Base-by-base conservation (phyloP, 2,329 filamentous ascomycete species). In the Trichoderma hamatum region DNA sequence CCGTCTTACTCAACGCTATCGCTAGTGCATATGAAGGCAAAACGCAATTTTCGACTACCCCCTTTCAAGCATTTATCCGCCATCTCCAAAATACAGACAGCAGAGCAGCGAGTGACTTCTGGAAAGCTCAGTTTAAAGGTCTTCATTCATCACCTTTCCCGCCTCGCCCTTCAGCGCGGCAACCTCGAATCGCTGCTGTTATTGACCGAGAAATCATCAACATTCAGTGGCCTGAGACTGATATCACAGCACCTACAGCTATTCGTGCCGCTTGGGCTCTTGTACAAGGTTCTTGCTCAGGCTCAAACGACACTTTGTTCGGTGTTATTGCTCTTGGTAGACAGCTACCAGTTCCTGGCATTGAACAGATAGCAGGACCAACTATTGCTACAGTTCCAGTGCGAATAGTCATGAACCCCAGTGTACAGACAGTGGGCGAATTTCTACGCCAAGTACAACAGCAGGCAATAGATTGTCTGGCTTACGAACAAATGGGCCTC, bases 1-100 rank as follows among this genome's bases (percentile, higher is more conserved):
- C 46, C n/a, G 10, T 49, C n/a, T 21, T 49, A 3, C 46, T 49
- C 46, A 49, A 49, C 11, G 46, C 77, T n/a, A 80, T 80, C 0
- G 72, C 76, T 49, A 76, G 76, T 24, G 46, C 46, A 10, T 49
- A 49, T 49, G 46, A 49, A 13, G 46, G 46, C 46, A 24, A 49
- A 24, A 21, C 6, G 21, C n/a, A 49, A n/a, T 49, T 49, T 13
- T 49, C 46, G n/a, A 13, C n/a, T 3, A 49, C 46, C 21, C 46
- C n/a, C n/a, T 49, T 24, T 6, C 46, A 49, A 24, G 46, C 46
- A 14, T 49, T 49, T 9, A 49, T 49, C 10, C 46, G 46, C 46
- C 46, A 49, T 21, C 19, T 49, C 46, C 46, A 49, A 13, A 24
- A 49, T 24, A 49, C 21, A 11, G 46, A 49, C 46, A 24, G 5